Percentiles rank a stretch among this genome's conserved stretches.
Evolutionary conservation across 163 green algal species (phyloP).

Genomic region (Chlamydomonas reinhardtii): DNA sequence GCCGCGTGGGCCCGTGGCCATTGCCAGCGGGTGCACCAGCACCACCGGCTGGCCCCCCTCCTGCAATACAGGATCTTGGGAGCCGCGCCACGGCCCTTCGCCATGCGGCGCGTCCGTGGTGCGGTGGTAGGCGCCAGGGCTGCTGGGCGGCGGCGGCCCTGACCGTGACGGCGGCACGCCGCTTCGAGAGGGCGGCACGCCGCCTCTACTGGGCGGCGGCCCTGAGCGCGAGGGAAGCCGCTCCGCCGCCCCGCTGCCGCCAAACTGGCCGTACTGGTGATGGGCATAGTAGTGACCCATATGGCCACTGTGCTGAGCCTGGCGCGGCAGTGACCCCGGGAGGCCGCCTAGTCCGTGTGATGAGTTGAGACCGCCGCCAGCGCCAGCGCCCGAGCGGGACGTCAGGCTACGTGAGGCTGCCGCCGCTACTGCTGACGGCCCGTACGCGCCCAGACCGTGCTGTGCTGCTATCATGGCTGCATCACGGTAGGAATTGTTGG

Average conservation of each 20-base stretch:
- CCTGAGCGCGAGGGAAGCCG: neutral
- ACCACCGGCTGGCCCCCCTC: too few species aligned
- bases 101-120: neutral
- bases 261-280: neutral
- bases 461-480: conserved; percentile 20
- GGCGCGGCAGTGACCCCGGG: too few species aligned
- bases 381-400: neutral
- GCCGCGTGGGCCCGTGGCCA: neutral
- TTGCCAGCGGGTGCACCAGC: neutral
- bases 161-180: neutral
- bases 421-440: neutral
- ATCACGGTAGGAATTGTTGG: conserved; percentile 26
- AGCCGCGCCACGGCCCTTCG: neutral
- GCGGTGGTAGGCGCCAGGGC: neutral
- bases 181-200: neutral
- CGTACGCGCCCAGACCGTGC: conserved; percentile 33
- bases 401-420: neutral
- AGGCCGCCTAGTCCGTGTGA: neutral
- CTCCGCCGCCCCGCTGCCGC: too few species aligned
- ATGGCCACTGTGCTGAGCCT: neutral
- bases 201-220: neutral
- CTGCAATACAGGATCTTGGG: neutral
- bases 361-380: neutral
- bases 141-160: conserved; percentile 1
- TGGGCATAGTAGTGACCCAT: neutral